Evolutionary conservation across 805 yeast genomes (phyloP), one percentile per base, ranked within the genome.

Genomic region (Candida argentea): DNA sequence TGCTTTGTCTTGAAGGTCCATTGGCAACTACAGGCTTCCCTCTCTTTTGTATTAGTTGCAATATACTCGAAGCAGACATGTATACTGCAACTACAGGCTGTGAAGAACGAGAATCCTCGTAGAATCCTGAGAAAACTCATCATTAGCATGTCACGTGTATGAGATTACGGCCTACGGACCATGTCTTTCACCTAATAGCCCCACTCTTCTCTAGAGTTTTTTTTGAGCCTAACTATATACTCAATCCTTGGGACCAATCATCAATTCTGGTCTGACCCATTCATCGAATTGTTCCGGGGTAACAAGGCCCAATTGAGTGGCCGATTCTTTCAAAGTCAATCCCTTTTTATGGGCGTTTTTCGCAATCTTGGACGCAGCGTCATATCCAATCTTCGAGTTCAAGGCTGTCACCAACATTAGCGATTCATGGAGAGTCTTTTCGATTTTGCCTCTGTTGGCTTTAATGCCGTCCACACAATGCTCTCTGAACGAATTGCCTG

Each of bases 271-370:
- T 57, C 83, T 76, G 44, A 91, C 98, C 94, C 94, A 89, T 61
- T 85, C 70, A 57, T 87, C 93, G 46, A 91, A 91, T 65, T 91
- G 95, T 55, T 76, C 80, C 42, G 73, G 76, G 34, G 76, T 68
- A 51, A 91, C 70, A 29, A 78, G 89, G 36, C 84, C 85, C 48
- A 91, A 75, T 65, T 91, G 94, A 45, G 91, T 66, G 36, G 96
- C 95, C 38, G 94, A 76, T 61, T 86, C 82, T 67, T 91, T 91
- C 63, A 91, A 73, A 25, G 98, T 91, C 48, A 89, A 70, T 16
- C 96, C 95, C 70, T 91, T 86, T 68, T 87, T 81, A 75, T 91
- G 97, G 27, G 98, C 98, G 55, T 91, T 84, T 73, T 91, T 91
- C 44, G 98, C 98, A 30, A 86, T 89, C 75, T 89, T 87, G 34